These are phyloP conservation scores for Russula earlei DNA, from an alignment of 768 basidiomycete species.

Conservation along the genomic window DNA sequence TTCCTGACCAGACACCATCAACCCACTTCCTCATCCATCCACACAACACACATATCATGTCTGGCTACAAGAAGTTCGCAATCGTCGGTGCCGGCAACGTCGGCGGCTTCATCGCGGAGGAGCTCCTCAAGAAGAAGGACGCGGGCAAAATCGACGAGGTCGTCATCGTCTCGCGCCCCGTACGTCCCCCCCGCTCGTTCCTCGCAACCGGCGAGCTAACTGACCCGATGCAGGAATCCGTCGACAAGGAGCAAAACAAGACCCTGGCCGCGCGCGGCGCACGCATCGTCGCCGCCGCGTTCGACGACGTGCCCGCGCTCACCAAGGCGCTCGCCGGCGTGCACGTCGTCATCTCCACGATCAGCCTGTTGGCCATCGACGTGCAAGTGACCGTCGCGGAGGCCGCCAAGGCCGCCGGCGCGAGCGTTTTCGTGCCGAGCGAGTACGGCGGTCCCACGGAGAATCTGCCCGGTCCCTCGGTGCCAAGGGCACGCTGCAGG, in stretches of 20 bases:
- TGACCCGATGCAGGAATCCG: conserved; percentile 1
- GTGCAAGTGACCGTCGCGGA: conserved; percentile 13
- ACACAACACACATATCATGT: conserved; percentile 2
- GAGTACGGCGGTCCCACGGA: conserved; percentile 25
- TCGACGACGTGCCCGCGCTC: conserved; percentile 9
- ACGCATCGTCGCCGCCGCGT: conserved; percentile 6
- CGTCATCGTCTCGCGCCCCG: conserved; percentile 14
- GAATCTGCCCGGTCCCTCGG: neutral
- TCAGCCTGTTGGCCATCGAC: conserved; percentile 1
- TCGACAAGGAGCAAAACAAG: conserved; percentile 2
- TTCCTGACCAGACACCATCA: no score
- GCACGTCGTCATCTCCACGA: conserved; percentile 18
- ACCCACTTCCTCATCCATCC: neutral
- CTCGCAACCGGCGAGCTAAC: neutral
- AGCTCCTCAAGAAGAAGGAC: conserved; percentile 17
- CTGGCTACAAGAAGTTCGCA: conserved; percentile 15
- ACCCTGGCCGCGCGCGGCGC: conserved; percentile 13
- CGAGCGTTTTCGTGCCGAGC: conserved; percentile 18
- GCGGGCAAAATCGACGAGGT: conserved; percentile 9
- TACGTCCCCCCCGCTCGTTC: neutral
- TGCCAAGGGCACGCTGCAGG: conserved; percentile 10
- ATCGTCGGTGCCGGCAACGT: conserved; percentile 18
- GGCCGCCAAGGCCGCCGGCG: conserved; percentile 19
- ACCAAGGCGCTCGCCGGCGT: conserved; percentile 10
- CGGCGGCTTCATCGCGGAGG: conserved; percentile 17